Conservation (phyloP, 345 rosid genomes). For the Dipteronia sinensis region DNA sequence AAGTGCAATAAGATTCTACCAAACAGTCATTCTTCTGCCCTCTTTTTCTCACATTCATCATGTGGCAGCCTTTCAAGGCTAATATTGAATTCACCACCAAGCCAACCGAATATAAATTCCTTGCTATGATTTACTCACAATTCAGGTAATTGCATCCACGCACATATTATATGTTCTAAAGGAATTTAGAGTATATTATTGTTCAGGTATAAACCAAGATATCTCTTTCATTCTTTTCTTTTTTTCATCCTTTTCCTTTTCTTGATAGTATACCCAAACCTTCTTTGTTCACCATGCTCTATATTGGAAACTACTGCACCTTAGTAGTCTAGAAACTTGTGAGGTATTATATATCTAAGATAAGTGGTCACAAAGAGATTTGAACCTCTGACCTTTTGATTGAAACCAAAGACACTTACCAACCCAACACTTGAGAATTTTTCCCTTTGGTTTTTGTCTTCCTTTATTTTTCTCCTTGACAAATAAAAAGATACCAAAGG, state of each 20-base stretch:
- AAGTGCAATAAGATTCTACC: background rate
- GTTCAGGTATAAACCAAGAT: background rate
- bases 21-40: background rate
- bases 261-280: background rate
- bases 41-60: background rate
- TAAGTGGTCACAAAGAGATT: background rate
- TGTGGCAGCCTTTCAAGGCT: constrained; percentile 3
- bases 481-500: background rate
- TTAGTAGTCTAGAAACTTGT: background rate
- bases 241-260: background rate
- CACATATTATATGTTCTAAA: background rate
- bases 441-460: background rate
- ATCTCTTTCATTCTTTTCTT: background rate
- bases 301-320: background rate
- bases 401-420: background rate
- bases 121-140: background rate
- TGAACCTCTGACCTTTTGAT: background rate
- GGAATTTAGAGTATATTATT: background rate
- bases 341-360: background rate
- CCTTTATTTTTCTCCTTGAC: background rate
- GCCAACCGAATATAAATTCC: background rate
- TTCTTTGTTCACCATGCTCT: background rate
- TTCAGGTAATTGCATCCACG: background rate
- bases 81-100: constrained; percentile 1
- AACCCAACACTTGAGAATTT: background rate